A percentile compares a stretch with the other conserved stretches of the same genome.
Conservation (phyloP, 2,329 filamentous ascomycete species). For the Ambrosiella beaveri region DNA sequence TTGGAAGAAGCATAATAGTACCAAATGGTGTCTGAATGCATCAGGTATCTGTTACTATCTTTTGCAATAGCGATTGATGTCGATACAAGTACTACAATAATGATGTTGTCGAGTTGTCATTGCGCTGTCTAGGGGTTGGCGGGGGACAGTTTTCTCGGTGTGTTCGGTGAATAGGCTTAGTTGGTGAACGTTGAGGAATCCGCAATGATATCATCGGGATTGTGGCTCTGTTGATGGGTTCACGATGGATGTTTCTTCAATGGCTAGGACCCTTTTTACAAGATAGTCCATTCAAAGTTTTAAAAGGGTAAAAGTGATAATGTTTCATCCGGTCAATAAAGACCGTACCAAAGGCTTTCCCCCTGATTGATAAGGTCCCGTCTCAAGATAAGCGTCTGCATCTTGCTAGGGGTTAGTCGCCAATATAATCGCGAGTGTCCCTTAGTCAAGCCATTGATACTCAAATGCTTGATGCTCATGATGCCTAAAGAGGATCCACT, state of each 20-base stretch:
- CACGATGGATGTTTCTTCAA: no score
- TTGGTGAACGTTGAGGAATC: background rate
- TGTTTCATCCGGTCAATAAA: no score
- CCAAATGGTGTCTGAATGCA: background rate
- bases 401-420: no score
- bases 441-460: background rate
- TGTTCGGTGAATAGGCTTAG: background rate
- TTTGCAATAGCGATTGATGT: background rate
- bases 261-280: no score
- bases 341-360: no score
- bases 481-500: background rate
- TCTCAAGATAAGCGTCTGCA: no score
- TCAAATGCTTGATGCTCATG: background rate
- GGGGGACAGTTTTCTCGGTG: background rate
- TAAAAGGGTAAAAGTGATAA: no score
- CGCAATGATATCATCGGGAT: slow-evolving; percentile 1
- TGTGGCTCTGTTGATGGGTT: background rate
- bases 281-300: no score
- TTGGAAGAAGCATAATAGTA: slow-evolving; percentile 19
- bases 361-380: no score
- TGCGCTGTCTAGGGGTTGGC: background rate
- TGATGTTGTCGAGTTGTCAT: background rate
- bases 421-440: no score
- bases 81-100: background rate
- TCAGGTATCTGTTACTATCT: background rate